Evolutionary conservation across 495 filamentous ascomycete species (phyloP), one percentile per base, ranked within the genome.

Genomic region (Xanthoparmelia taractica): DNA sequence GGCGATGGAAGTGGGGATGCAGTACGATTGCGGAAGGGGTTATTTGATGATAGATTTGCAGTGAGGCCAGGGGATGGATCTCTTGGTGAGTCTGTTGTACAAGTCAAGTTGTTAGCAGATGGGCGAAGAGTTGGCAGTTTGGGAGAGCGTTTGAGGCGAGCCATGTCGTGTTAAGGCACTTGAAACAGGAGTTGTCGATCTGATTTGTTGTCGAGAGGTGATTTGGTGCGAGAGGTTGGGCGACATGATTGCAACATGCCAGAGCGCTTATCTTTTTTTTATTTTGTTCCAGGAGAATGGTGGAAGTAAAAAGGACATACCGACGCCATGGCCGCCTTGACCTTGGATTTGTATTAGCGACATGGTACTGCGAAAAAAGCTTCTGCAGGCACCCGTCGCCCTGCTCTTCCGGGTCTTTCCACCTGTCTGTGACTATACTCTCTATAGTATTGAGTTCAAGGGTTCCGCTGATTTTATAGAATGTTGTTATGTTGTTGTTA

Each of bases 1-100:
- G 79, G 70, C 71, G 76, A 69, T 72, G 80, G 57, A 69, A 77
- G 58, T 57, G 90, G 92, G 63, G 92, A 94, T 11, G 82, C 77
- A 54, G 89, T 86, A 67, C 89, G 88, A 74, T 96, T 96, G 78
- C 94, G 87, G 73, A 98, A 98, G n/a, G 94, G 94, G 71, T 98
- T 98, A 80, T 97, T 97, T 66, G 94, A 97, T 64, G 85, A 83
- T 70, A 94, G 81, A 47, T 62, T 65, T 3, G 50, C 47, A 13
- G 66, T 68, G n/a, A 63, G 56, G 38, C 37, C 41, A 40, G 66
- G 66, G 36, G 66, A 68, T 4, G 17, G 45, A 54, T 60, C 31
- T 20, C 59, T 57, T 20, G 17, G 27, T 20, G 52, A 31, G 11
- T 60, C 68, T 69, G 59, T 33, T 58, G 56, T 31, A 12, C 27